Percentiles rank a stretch among this genome's conserved stretches.
Conservation (phyloP, 106 monocot species). For the Acanthochlamys bracteata region DNA sequence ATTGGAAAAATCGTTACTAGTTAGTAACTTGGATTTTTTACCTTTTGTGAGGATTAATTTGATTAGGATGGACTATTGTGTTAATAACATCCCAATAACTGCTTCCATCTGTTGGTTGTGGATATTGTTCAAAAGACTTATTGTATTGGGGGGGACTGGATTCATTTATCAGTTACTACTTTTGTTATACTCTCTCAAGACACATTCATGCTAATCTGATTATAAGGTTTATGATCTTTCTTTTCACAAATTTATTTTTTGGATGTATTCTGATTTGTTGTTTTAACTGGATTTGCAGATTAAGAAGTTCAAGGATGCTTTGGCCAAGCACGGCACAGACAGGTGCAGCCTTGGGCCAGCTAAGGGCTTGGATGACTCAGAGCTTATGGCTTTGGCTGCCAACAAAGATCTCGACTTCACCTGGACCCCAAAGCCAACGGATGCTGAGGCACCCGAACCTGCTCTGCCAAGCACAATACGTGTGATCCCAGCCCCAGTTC, state of each 20-base stretch:
- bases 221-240: background rate
- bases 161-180: no score
- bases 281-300: constrained; percentile 36
- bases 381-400: constrained; percentile 60
- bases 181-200: no score
- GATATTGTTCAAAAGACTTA: no score
- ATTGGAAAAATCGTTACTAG: no score
- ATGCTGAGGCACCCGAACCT: background rate
- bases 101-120: no score
- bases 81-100: no score
- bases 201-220: no score
- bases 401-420: constrained; percentile 77
- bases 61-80: no score
- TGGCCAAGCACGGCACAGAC: constrained; percentile 72
- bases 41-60: no score
- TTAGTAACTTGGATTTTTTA: no score
- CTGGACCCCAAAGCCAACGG: constrained; percentile 20
- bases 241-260: background rate
- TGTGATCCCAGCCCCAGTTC: background rate
- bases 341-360: constrained; percentile 73
- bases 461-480: constrained; percentile 6
- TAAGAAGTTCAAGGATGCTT: constrained; percentile 89
- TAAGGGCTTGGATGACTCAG: constrained; percentile 84
- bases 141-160: no score
- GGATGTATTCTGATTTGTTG: background rate